Evolutionary conservation across 257 asterid genomes (phyloP), one percentile per base, ranked within the genome.

Genomic region (Anisodus tanguticus): DNA sequence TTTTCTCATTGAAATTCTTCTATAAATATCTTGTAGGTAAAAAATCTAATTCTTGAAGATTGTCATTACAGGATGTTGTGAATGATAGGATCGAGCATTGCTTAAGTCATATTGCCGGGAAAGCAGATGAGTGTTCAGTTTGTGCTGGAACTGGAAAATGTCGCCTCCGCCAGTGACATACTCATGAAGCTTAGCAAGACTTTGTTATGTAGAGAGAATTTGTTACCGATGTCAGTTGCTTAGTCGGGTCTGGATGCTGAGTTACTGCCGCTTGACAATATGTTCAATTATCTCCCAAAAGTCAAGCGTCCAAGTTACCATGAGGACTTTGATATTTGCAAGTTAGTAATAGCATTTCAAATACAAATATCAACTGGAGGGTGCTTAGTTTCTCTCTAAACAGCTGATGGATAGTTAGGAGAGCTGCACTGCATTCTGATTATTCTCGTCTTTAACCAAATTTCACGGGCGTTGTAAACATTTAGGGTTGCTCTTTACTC

Each of bases 121-220:
- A 93, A 66, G 93, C 85, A 85, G 95, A 93, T 17, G 98, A 97
- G 87, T 97, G 98, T 89, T 92, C 97, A 3, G 94, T 93, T 55
- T 97, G 99, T 88, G 93, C 92, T 26, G 98, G 98, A 86, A 95
- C 99, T 9, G 96, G 98, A 79, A 95, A 93, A 85, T 97, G 99
- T 77, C 90, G 19, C 71, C 89, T 92, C 4, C 81, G 81, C 6
- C 47, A 76, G 64, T 76, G 11, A 76, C 26, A 26, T 26, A 12
- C 63, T 51, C 7, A 55, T 76, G 81, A 51, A 76, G 64, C 45
- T 76, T 26, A 76, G 8, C 81, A 1, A 53, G 16, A 8, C 15
- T 76, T 26, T 8, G 8, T 53, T 51, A 51, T 53, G 60, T 3
- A 26, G 47, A 51, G 7, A 51, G 13, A 26, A 55, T 13, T 9